Base-by-base conservation (phyloP, 2,329 filamentous ascomycete species). In the Phialophora macrospora region DNA sequence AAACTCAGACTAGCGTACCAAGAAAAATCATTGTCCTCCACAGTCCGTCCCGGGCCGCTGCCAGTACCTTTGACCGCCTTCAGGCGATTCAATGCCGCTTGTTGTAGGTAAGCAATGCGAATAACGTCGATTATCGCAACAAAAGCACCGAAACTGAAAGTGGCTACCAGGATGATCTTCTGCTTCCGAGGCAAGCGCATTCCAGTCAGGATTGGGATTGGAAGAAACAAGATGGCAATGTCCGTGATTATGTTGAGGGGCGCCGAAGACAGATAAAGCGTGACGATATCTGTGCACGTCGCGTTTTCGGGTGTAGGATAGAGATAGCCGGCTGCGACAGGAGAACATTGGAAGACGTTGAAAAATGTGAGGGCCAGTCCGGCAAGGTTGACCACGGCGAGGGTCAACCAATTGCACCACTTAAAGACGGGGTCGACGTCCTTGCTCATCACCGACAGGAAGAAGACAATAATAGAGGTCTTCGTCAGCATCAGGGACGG, bases 231-330 rank as follows among this genome's bases (percentile, higher is more conserved):
- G 58, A 97, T 92, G 51, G 91, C 91, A 62, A 97, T 82, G 74
- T 97, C 93, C 22, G 93, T 96, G 68, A 96, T 89, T 72, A 97
- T 91, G 78, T 97, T 97, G 75, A 97, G 87, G 0, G 94, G 93
- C 0, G 93, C 90, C 4, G 93, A 94, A 5, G 87, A 86, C 9
- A 89, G 85, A 71, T 89, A 88, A 41, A 90, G 80, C 0, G 85
- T 87, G 62, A 88, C 80, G 46, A 88, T 85, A 72, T 89, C 83
- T 55, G 82, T 85, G 73, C 88, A 90, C 38, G 77, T 77, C 20
- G 84, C 82, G 26, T 75, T 69, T 1, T 73, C 63, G 8, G 83
- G 80, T 7, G 79, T 72, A 12, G 83, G 79, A 38, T 80, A 78
- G 28, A 76, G 71, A 80, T 91, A 96, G 12, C 88, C 89, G 28